Evolutionary conservation across 768 basidiomycete species (phyloP).

Genomic region (Baorangia bicolor): DNA sequence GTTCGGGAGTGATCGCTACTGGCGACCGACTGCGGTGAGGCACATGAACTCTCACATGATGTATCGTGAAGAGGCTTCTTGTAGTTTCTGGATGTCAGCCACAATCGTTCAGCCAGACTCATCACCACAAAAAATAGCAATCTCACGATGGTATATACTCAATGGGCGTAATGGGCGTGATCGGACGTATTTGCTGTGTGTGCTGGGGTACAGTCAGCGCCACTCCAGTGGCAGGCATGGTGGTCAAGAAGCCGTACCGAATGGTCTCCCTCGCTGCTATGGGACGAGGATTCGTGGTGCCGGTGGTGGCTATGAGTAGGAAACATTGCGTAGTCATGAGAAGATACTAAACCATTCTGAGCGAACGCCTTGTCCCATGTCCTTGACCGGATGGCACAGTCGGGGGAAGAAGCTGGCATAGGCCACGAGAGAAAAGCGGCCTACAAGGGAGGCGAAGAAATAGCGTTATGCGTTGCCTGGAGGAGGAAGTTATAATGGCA

Average conservation of each 20-base stretch:
- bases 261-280: constrained; percentile 28
- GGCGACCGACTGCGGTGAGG: constrained; percentile 32
- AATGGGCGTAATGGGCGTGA: constrained; percentile 37
- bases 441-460: constrained; percentile 22
- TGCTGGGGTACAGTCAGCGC: constrained; percentile 22
- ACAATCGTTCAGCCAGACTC: constrained; percentile 13
- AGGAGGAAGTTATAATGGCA: constrained; percentile 31
- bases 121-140: constrained; percentile 6
- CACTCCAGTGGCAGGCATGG: not conserved
- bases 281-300: constrained; percentile 21
- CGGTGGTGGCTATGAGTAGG: constrained; percentile 32
- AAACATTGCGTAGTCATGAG: constrained; percentile 34
- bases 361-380: constrained; percentile 36
- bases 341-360: constrained; percentile 40
- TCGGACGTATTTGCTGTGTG: constrained; percentile 32
- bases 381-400: constrained; percentile 30
- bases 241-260: constrained; percentile 22
- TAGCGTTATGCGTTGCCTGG: constrained; percentile 21
- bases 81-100: constrained; percentile 25
- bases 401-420: constrained; percentile 31
- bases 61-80: constrained; percentile 33
- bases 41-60: constrained; percentile 30
- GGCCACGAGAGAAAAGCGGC: constrained; percentile 22
- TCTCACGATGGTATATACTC: constrained; percentile 35
- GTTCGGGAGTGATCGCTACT: constrained; percentile 49